Conservation (phyloP, 1,284 basidiomycete species). For the Wallemia mellicola region DNA sequence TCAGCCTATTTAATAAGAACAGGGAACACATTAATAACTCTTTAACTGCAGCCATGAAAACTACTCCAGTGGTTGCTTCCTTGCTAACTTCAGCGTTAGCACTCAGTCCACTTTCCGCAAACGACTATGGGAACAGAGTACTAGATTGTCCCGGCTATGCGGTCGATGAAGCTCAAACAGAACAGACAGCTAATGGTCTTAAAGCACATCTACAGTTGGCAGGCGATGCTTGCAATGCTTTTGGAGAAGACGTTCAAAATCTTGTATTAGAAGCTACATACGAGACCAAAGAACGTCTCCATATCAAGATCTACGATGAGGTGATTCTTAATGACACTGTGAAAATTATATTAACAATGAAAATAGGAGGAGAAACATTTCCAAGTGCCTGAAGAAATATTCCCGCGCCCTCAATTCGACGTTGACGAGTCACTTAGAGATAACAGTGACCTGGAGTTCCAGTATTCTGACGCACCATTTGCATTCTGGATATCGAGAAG, state of each 20-base stretch:
- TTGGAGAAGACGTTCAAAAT: neutral
- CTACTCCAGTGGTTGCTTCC: neutral
- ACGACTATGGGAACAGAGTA: neutral
- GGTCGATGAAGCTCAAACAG: neutral
- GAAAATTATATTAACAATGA: neutral
- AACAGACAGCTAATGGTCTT: neutral
- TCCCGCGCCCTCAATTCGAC: conserved; percentile 5
- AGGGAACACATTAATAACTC: too few species aligned
- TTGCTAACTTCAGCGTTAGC: neutral
- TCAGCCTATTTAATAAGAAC: too few species aligned
- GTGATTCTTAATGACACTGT: neutral
- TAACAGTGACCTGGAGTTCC: conserved; percentile 21
- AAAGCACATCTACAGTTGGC: neutral
- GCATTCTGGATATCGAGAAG: conserved; percentile 46
- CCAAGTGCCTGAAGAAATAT: conserved; percentile 7
- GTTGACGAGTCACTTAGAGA: conserved; percentile 10
- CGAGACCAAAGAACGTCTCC: neutral
- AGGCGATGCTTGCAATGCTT: neutral
- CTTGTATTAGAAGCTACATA: neutral
- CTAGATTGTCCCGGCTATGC: neutral
- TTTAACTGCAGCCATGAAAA: neutral
- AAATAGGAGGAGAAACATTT: conserved; percentile 3
- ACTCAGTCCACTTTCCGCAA: neutral
- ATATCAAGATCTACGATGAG: conserved; percentile 1
- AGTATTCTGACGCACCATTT: conserved; percentile 33